phyloP scores from a whole-genome alignment of 495 filamentous ascomycete species.

The Penicillium coprophilum region DNA sequence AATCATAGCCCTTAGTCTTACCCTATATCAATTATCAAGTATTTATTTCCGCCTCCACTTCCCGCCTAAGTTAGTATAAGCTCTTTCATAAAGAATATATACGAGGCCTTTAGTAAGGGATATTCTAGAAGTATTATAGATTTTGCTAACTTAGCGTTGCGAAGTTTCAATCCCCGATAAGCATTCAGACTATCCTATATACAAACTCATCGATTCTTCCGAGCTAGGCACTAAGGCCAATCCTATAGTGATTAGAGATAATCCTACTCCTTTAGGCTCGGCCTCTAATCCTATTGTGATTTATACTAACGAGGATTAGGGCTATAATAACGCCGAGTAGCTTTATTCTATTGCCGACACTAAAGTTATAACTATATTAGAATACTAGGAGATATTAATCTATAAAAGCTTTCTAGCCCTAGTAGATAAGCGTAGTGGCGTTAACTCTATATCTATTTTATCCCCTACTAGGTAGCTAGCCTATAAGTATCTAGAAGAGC shows the following conservation, averaged over 20 bases:
- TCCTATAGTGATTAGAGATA: background rate
- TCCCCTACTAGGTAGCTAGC: background rate
- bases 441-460: background rate
- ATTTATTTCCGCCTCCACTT: conserved; percentile 10
- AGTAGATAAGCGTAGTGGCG: background rate
- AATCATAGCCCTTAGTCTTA: conserved; percentile 1
- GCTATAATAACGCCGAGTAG: background rate
- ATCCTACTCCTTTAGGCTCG: conserved; percentile 1
- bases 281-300: conserved; percentile 1
- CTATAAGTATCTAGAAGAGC: background rate
- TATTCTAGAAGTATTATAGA: conserved; percentile 1
- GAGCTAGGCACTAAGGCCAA: background rate
- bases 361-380: background rate
- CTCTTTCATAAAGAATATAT: background rate
- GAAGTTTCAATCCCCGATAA: background rate
- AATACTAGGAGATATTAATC: background rate
- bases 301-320: background rate
- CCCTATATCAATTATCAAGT: conserved; percentile 3
- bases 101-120: background rate
- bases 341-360: background rate
- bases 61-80: background rate
- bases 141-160: background rate
- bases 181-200: background rate
- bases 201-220: background rate
- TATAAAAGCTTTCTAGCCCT: background rate